phyloP scores from a whole-genome alignment of 768 basidiomycete species.

The Serendipita indica region DNA sequence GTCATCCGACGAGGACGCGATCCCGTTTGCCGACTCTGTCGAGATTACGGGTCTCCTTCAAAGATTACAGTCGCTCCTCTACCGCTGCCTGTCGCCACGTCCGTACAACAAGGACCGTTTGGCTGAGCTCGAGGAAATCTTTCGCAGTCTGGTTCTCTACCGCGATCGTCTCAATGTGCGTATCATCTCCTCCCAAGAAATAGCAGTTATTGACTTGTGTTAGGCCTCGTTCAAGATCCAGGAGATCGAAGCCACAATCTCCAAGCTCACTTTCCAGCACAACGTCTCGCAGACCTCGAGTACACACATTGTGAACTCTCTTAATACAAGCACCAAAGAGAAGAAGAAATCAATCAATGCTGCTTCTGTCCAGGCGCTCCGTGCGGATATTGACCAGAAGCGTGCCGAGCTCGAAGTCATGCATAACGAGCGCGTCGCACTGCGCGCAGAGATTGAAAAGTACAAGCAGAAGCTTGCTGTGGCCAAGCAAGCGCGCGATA shows the following conservation, averaged over 20 bases:
- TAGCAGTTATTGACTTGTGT: neutral
- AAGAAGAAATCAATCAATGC: neutral
- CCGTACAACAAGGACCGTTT: neutral
- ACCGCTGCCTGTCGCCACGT: neutral
- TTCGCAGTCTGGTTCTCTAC: neutral
- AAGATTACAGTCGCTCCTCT: neutral
- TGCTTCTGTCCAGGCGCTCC: neutral
- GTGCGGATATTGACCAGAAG: neutral
- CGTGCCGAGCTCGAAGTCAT: neutral
- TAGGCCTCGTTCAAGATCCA: neutral
- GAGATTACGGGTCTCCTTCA: neutral
- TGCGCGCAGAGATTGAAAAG: neutral
- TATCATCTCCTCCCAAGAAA: neutral
- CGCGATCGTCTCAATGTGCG: neutral
- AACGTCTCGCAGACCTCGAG: neutral
- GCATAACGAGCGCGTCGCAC: neutral
- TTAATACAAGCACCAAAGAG: too few relatives aligned
- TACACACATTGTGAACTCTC: neutral
- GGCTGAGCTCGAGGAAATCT: neutral
- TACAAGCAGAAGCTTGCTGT: neutral
- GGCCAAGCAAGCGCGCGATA: neutral
- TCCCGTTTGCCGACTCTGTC: neutral
- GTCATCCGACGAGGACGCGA: neutral
- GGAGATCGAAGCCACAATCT: neutral
- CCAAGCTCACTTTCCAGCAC: slow-evolving; percentile 3